Base-by-base conservation (phyloP, 2,329 filamentous ascomycete genomes). In the Stachybotrys chlorohalonatus region DNA sequence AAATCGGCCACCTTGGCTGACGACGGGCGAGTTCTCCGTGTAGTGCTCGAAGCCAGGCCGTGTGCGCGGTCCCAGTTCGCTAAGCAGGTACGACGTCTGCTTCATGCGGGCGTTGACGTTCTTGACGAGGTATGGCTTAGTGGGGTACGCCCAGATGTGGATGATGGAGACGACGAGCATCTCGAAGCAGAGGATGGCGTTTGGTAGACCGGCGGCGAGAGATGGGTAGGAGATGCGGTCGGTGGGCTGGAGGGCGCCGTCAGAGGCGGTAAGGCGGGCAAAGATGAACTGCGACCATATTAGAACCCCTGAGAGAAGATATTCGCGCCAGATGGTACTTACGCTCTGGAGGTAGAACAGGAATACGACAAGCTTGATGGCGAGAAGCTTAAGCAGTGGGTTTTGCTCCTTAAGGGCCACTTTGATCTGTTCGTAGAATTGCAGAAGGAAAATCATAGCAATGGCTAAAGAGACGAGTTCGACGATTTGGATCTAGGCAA, bases 301-400 rank as follows among this genome's bases (percentile, higher is more conserved):
- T 30, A 49, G 47, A 16, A 30, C n/a, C 6, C 13, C 2, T 2
- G 36, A 42, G 13, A 13, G 9, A 42, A 30, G 6, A 11, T 11
- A 11, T 30, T 49, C 16, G 31, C 15, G 11, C 24, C 6, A 16
- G 31, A n/a, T 17, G 11, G 81, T 78, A 58, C 75, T 70, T 5
- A 75, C 72, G 3, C 68, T 78, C 71, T 96, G 90, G 90, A 90
- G 95, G 70, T 95, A 95, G 42, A 86, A 91, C 61, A 96, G 79
- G 75, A 95, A 95, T 64, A 95, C 90, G 65, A 95, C 90, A 31
- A 95, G 79, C 71, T 95, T 95, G 72, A 96, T 94, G 64, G 89
- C 87, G 17, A 90, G 66, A 31, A 95, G 84, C 70, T 95, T 95
- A 59, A 93, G 70, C 60, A 93, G 87, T 0, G 90, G 87, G 16